A percentile compares a stretch with the other conserved stretches of the same genome.
phyloP scores from a whole-genome alignment of 805 yeast species.

The Hanseniaspora valbyensis region DNA sequence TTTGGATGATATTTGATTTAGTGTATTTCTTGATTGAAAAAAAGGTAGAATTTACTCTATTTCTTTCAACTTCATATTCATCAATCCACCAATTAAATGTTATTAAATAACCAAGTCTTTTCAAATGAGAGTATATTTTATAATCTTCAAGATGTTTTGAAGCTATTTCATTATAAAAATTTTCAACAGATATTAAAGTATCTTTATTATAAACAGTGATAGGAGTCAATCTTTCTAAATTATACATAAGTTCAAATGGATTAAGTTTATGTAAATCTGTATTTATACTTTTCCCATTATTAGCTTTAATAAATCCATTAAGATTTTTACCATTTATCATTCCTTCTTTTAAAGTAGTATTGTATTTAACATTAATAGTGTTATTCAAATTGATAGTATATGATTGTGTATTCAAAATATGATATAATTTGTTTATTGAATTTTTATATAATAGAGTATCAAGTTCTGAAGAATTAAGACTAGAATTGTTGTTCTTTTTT shows the following conservation, averaged over 20 bases:
- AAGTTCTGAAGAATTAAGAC: neutral
- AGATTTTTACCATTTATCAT: neutral
- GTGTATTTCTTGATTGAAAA: neutral
- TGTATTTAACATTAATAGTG: neutral
- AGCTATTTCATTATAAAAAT: slow-evolving; percentile 1
- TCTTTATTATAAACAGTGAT: neutral
- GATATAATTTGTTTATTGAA: slow-evolving; percentile 45
- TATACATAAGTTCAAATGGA: slow-evolving; percentile 11
- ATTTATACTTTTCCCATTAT: slow-evolving; percentile 11
- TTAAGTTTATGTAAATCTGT: slow-evolving; percentile 3
- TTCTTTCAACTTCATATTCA: neutral
- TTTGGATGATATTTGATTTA: no score
- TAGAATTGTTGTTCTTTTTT: neutral
- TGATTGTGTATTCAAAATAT: slow-evolving; percentile 25
- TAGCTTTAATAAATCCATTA: slow-evolving; percentile 9
- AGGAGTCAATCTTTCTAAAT: slow-evolving; percentile 11
- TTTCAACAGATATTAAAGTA: neutral
- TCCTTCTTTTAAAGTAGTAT: neutral
- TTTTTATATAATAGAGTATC: slow-evolving; percentile 43
- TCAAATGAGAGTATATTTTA: slow-evolving; percentile 3
- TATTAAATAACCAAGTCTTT: slow-evolving; percentile 5
- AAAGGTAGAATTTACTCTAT: neutral
- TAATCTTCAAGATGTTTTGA: neutral
- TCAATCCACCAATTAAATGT: slow-evolving; percentile 5
- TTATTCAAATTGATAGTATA: neutral